These are phyloP conservation scores for Starmerella stellata DNA, from an alignment of 805 yeast genomes.

Conservation along the genomic window DNA sequence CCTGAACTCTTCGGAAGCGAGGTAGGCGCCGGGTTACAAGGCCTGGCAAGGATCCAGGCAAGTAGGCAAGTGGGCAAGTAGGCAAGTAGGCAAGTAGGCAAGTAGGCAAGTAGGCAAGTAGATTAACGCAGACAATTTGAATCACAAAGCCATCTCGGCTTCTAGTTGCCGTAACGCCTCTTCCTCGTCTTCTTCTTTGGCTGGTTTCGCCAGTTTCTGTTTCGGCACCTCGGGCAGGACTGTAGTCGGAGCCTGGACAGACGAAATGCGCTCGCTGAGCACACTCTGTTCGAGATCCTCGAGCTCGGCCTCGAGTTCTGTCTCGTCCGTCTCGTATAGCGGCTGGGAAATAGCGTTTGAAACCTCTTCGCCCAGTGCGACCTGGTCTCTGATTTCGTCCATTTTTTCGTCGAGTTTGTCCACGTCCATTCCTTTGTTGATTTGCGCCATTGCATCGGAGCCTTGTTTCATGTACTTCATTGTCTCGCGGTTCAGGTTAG, in stretches of 20 bases:
- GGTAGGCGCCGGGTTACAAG: constrained; percentile 14
- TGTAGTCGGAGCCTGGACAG: constrained; percentile 28
- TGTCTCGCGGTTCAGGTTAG: constrained; percentile 90
- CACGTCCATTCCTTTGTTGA: constrained; percentile 84
- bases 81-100: not conserved
- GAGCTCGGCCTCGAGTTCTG: constrained; percentile 86
- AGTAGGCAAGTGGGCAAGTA: not conserved
- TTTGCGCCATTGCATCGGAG: constrained; percentile 87
- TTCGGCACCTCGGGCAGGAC: constrained; percentile 21
- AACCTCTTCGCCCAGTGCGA: constrained; percentile 84
- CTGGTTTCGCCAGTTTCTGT: constrained; percentile 14
- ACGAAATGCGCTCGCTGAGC: constrained; percentile 38
- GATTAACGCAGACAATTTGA: not conserved
- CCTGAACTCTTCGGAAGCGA: constrained; percentile 15
- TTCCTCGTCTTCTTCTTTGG: constrained; percentile 26
- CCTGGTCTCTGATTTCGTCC: constrained; percentile 97
- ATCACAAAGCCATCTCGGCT: constrained; percentile 27
- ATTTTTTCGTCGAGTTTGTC: constrained; percentile 94
- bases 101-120: not conserved
- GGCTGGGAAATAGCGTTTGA: constrained; percentile 93
- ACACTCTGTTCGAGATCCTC: constrained; percentile 75
- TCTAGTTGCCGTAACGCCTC: constrained; percentile 29
- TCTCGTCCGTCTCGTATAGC: constrained; percentile 66
- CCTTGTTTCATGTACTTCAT: constrained; percentile 99
- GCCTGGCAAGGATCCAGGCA: not conserved